phyloP scores from a whole-genome alignment of 345 rosid genomes.

The Linum lewisii region DNA sequence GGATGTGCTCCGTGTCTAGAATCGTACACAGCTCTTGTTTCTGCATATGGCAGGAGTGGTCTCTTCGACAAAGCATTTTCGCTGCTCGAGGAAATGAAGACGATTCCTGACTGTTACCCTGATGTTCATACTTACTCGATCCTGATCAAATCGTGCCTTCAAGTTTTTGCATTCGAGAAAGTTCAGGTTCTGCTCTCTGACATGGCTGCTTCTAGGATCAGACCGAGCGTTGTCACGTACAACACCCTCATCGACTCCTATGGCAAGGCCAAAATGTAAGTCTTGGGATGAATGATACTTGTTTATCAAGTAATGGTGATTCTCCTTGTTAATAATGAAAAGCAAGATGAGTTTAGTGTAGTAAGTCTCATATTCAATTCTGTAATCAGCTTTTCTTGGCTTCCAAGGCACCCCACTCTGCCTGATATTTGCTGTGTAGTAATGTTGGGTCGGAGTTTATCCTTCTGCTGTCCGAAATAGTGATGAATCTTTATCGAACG shows the following conservation, averaged over 20 bases:
- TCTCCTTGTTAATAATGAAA: not conserved
- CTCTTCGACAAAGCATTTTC: constrained; percentile 56
- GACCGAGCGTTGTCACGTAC: constrained; percentile 69
- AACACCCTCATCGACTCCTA: constrained; percentile 82
- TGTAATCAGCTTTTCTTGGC: too few relatives aligned
- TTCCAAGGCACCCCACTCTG: too few relatives aligned
- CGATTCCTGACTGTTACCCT: constrained; percentile 52
- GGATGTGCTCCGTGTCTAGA: constrained; percentile 59
- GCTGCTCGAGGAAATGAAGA: constrained; percentile 68
- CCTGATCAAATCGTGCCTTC: constrained; percentile 81
- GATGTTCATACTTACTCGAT: constrained; percentile 90
- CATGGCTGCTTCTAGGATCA: constrained; percentile 58
- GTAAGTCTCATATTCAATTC: not conserved
- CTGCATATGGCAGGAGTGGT: constrained; percentile 76
- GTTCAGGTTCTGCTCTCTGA: constrained; percentile 56
- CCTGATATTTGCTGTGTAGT: too few relatives aligned
- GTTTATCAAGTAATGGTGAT: not conserved
- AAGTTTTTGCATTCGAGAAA: constrained; percentile 55
- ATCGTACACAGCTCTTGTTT: constrained; percentile 65
- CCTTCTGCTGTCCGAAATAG: too few relatives aligned
- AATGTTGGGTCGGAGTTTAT: too few relatives aligned
- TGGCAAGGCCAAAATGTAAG: constrained; percentile 73
- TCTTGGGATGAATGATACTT: not conserved
- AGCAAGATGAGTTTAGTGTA: not conserved
- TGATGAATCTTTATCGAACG: too few relatives aligned